Evolutionary conservation across 345 rosid genomes (phyloP).

Genomic region (Bruguiera sexangula): DNA sequence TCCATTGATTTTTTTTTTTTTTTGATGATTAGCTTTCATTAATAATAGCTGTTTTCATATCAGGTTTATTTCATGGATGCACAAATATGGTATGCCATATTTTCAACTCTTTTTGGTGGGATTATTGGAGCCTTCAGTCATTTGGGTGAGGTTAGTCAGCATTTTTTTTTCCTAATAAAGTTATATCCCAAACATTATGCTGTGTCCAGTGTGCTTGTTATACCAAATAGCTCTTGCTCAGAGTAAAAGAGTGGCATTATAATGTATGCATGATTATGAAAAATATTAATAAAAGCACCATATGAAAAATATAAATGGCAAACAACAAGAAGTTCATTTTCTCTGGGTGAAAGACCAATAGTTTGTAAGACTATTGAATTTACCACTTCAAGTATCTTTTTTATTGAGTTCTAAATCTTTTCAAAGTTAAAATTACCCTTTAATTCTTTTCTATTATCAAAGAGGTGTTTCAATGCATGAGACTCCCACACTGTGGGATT

Average conservation of each 20-base stretch:
- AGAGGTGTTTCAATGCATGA: no score
- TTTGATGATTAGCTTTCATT: background rate
- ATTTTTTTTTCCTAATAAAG: conserved; percentile 10
- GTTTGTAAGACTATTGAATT: no score
- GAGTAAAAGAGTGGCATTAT: background rate
- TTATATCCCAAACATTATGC: background rate
- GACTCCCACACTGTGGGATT: no score
- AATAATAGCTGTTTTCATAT: conserved; percentile 10
- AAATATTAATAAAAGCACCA: background rate
- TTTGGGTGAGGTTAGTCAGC: conserved; percentile 82
- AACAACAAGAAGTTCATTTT: no score
- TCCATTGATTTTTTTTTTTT: background rate
- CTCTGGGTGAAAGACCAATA: no score
- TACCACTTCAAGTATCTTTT: no score
- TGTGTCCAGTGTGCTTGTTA: background rate
- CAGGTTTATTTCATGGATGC: conserved; percentile 95
- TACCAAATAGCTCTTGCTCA: background rate
- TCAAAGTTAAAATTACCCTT: no score
- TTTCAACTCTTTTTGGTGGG: conserved; percentile 91
- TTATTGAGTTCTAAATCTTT: no score
- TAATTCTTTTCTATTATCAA: no score
- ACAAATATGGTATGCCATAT: conserved; percentile 99
- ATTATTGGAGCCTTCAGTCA: conserved; percentile 94
- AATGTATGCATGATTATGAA: background rate
- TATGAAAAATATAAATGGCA: no score